Percentiles rank a stretch among this genome's conserved stretches.
phyloP scores from a whole-genome alignment of 1,139 yeast genomes.

The Komagataea norvegica region DNA sequence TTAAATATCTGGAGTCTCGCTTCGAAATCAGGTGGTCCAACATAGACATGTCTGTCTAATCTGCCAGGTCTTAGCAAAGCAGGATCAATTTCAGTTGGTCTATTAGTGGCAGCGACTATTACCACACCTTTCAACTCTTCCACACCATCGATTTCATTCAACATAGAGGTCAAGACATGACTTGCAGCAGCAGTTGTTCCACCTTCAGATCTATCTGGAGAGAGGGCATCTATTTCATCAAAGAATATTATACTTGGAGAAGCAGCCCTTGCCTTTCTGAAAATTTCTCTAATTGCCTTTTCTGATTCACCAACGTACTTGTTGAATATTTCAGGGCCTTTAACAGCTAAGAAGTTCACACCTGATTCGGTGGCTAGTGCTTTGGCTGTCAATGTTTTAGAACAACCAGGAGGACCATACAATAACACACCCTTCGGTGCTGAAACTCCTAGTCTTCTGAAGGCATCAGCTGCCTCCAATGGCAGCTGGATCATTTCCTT shows the following conservation, averaged over 20 bases:
- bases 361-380: constrained; percentile 96
- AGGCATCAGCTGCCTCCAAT: constrained; percentile 74
- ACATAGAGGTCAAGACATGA: constrained; percentile 80
- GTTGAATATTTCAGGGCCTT: constrained; percentile 92
- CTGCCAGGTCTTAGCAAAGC: constrained; percentile 93
- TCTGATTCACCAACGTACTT: constrained; percentile 95
- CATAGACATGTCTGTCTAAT: constrained; percentile 86
- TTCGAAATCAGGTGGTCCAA: constrained; percentile 78
- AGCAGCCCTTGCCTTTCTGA: constrained; percentile 88
- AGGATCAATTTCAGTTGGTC: constrained; percentile 89
- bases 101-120: constrained; percentile 89
- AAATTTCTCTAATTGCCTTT: constrained; percentile 80
- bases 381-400: constrained; percentile 89
- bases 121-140: constrained; percentile 92
- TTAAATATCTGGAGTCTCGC: constrained; percentile 74
- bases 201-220: constrained; percentile 63
- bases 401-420: constrained; percentile 97
- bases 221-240: constrained; percentile 92
- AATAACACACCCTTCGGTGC: constrained; percentile 90
- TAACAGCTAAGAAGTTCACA: constrained; percentile 84
- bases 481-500: constrained; percentile 92
- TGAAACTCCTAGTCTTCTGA: constrained; percentile 67
- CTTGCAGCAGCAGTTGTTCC: constrained; percentile 70
- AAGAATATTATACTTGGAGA: constrained; percentile 89
- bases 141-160: constrained; percentile 94